These are phyloP conservation scores for Epichloe aotearoae DNA, from an alignment of 2,329 filamentous ascomycete genomes.

Conservation along the genomic window DNA sequence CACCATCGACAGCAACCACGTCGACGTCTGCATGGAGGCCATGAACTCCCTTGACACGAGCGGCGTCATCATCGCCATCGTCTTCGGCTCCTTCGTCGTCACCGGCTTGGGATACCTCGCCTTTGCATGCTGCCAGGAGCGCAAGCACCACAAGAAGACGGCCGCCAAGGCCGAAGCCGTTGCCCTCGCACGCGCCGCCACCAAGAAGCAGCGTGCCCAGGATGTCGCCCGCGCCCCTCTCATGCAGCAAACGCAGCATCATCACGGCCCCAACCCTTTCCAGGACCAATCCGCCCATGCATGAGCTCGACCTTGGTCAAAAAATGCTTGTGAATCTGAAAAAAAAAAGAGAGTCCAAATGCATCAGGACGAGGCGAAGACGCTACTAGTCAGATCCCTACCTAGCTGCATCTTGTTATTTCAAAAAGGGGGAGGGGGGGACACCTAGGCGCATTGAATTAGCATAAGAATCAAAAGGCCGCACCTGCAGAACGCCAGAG, in stretches of 20 bases:
- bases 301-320: not conserved
- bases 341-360: too few species aligned
- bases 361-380: too few species aligned
- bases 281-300: conserved; percentile 16
- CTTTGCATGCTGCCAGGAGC: conserved; percentile 39
- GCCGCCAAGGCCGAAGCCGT: conserved; percentile 35
- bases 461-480: too few species aligned
- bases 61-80: conserved; percentile 34
- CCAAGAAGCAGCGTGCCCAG: conserved; percentile 27
- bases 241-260: conserved; percentile 19
- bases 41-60: conserved; percentile 26
- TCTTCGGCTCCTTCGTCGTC: conserved; percentile 30
- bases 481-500: too few species aligned
- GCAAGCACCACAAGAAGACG: conserved; percentile 28
- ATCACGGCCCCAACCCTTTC: conserved; percentile 21
- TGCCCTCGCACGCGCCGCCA: conserved; percentile 35
- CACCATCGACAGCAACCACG: conserved; percentile 22
- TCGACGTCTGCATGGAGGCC: conserved; percentile 27
- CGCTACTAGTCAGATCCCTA: too few species aligned
- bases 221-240: conserved; percentile 21
- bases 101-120: conserved; percentile 27
- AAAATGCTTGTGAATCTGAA: too few species aligned
- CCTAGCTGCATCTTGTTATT: too few species aligned
- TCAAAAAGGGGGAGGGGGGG: too few species aligned
- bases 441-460: too few species aligned